Conservation (phyloP, 2,329 filamentous ascomycete species). For the Trichoderma koningii region DNA sequence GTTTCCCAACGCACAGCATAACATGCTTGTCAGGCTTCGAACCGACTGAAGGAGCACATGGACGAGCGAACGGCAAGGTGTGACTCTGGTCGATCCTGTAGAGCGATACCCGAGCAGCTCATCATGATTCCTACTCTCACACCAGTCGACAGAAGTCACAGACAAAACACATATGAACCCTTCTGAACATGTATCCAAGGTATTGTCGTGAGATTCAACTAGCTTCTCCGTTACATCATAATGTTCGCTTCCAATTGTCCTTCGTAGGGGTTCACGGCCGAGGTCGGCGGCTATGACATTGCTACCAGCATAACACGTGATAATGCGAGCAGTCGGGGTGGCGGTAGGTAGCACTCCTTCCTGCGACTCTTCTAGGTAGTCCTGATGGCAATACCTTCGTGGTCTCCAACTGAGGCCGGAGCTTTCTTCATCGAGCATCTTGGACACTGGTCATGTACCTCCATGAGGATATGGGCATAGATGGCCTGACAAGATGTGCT, state of each 20-base stretch:
- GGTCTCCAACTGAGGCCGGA: neutral
- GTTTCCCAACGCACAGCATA: no score
- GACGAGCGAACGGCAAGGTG: neutral
- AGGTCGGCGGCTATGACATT: neutral
- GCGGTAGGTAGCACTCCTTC: neutral
- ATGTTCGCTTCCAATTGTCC: neutral
- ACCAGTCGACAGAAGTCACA: neutral
- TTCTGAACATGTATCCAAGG: neutral
- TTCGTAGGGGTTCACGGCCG: neutral
- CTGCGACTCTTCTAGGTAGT: neutral
- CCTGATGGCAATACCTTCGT: neutral
- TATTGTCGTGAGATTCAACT: neutral
- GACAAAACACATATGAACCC: neutral
- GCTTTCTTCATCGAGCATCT: neutral
- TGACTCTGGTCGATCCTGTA: neutral
- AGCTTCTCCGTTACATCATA: neutral
- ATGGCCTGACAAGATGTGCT: neutral
- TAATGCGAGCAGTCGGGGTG: neutral
- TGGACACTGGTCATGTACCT: conserved; percentile 1
- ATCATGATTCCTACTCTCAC: neutral
- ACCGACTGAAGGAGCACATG: no score
- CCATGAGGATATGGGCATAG: neutral
- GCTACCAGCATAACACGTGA: neutral
- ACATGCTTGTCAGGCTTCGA: no score
- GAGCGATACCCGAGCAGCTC: neutral